A percentile compares a stretch with the other conserved stretches of the same genome.
These are phyloP conservation scores for Cladosporium phlei DNA, from an alignment of 2,329 filamentous ascomycete species.

Conservation along the genomic window DNA sequence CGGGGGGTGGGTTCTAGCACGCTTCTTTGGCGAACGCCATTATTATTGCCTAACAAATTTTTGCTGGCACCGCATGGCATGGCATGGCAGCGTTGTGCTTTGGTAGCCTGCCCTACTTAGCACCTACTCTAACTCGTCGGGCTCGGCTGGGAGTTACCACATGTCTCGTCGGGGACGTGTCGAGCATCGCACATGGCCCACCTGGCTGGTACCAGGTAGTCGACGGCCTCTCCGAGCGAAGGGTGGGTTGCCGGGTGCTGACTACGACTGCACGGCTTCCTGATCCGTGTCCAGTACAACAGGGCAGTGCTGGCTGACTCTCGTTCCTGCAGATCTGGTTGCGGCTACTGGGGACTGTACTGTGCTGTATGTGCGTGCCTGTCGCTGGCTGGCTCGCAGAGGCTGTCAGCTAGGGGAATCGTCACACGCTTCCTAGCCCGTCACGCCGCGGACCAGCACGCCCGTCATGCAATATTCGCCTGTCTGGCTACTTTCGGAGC, in stretches of 20 bases:
- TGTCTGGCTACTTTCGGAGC: conserved; percentile 4
- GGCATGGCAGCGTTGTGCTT: background rate
- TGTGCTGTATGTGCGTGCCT: conserved; percentile 1
- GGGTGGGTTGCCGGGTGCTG: background rate
- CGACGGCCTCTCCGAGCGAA: conserved; percentile 1
- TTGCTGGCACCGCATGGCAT: conserved; percentile 2
- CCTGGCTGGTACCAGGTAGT: background rate
- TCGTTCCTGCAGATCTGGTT: conserved; percentile 12
- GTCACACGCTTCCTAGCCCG: conserved; percentile 13
- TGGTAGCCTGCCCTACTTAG: no score
- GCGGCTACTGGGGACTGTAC: conserved; percentile 5
- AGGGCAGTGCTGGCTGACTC: conserved; percentile 1
- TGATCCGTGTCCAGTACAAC: background rate
- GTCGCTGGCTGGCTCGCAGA: conserved; percentile 5
- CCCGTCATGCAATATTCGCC: conserved; percentile 8
- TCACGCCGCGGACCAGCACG: conserved; percentile 9
- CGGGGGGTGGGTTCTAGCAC: conserved; percentile 1
- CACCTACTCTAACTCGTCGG: no score
- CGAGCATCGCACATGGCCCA: background rate
- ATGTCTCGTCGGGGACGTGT: conserved; percentile 1
- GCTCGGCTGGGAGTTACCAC: background rate
- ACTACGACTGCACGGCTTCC: no score
- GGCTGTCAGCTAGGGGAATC: conserved; percentile 5
- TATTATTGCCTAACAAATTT: conserved; percentile 2
- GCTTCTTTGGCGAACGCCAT: conserved; percentile 8